Base-by-base conservation (phyloP, 352 stramenopile genomes). In the Phytophthora pisi region DNA sequence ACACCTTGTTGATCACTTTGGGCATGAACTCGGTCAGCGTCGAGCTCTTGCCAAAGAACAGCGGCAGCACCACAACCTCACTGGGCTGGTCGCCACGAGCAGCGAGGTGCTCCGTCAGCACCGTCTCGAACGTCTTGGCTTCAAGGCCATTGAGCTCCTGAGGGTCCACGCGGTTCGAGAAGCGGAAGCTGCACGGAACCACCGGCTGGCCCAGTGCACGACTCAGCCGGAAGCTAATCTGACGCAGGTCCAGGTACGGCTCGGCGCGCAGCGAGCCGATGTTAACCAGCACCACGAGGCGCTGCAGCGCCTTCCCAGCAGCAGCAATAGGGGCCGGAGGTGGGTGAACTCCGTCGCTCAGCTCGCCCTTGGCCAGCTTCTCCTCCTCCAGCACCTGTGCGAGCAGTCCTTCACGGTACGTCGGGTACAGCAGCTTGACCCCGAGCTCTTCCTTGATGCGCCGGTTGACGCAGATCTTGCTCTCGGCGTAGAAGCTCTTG, bases 401-500 rank as follows among this genome's bases (percentile, higher is more conserved):
- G 0, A 91, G 65, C 8, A 97, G 53, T 20, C 90, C 90, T 70
- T 96, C 86, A 8, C 89, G 79, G 60, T 95, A 97, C 34, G 86
- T 91, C 10, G 87, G 87, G 52, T 96, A 94, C 2, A 70, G 57
- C 3, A 96, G 66, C 58, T 72, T 54, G 38, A 95, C 85, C 11
- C 86, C 86, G 2, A 97, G 77, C 43, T 96, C 87, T 6, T 82
- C 56, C 59, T 92, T 92, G 58, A 97, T 76, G 13, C 84, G 77
- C 9, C 66, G 74, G 74, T 96, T 96, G 51, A 49, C 78, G n/a
- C 88, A 83, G 8, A 92, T 75, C 52, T 94, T 95, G 72, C 81
- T 93, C 57, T 97, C 88, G 1, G 85, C 80, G 52, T 92, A 97
- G 60, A 97, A 97, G 9, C 77, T 89, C 64, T 92, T 91, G 57